Conservation (phyloP, 129 eudicot genomes). For the Pseudognaphalium luteoalbum region DNA sequence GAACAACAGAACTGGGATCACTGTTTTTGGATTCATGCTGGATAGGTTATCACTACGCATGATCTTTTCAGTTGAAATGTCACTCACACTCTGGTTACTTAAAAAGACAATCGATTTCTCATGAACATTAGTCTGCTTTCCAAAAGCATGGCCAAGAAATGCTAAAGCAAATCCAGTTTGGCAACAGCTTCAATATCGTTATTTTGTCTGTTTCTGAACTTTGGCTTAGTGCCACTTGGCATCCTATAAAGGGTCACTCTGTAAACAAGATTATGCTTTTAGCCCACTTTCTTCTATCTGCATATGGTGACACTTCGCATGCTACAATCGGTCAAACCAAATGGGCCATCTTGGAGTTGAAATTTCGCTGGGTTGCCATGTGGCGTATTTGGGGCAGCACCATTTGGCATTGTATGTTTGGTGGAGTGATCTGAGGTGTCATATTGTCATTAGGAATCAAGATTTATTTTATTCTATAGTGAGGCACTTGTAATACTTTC, state of each 20-base stretch:
- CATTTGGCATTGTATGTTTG: slow-evolving; percentile 18
- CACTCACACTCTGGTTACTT: slow-evolving; percentile 83
- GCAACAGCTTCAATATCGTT: slow-evolving; percentile 3
- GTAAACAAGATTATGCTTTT: neutral
- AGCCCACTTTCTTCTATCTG: slow-evolving; percentile 6
- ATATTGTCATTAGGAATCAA: neutral
- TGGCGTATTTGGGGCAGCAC: slow-evolving; percentile 12
- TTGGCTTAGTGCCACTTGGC: slow-evolving; percentile 1
- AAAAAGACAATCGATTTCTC: slow-evolving; percentile 72
- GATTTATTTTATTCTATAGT: neutral
- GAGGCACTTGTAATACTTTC: slow-evolving; percentile 13
- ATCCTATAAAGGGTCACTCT: neutral
- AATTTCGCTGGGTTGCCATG: neutral
- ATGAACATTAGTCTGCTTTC: slow-evolving; percentile 30
- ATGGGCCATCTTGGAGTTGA: slow-evolving; percentile 20
- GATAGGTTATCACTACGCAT: slow-evolving; percentile 79
- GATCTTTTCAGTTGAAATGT: slow-evolving; percentile 65
- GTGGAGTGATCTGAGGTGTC: slow-evolving; percentile 17
- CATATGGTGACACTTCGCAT: slow-evolving; percentile 15
- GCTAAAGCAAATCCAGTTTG: neutral
- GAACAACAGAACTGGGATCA: slow-evolving; percentile 88
- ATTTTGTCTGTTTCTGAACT: neutral
- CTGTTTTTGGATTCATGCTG: slow-evolving; percentile 84
- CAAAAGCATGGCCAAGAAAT: neutral
- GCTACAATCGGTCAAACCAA: neutral